Evolutionary conservation across 768 basidiomycete species (phyloP).

Genomic region (Infundibulicybe gibba): DNA sequence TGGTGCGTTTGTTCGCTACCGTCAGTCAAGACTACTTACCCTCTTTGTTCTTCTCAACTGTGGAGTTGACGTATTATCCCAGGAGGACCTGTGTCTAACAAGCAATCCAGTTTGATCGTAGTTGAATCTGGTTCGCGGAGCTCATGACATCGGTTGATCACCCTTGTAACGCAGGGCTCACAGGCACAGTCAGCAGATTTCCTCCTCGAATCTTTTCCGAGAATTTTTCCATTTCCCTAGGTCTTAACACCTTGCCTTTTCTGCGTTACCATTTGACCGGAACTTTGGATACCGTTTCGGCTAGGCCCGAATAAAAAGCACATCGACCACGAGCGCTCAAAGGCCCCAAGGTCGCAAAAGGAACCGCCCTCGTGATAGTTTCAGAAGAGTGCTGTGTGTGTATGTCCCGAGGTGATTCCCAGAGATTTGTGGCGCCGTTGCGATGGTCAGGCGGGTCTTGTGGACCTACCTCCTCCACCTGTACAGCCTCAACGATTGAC

Average conservation of each 20-base stretch:
- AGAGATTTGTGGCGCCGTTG: conserved; percentile 26
- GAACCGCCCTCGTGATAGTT: conserved; percentile 29
- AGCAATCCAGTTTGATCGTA: conserved; percentile 39
- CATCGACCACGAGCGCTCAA: conserved; percentile 28
- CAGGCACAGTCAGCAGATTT: conserved; percentile 41
- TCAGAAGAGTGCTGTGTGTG: conserved; percentile 17
- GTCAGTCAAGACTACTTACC: conserved; percentile 18
- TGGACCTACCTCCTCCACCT: too few relatives aligned
- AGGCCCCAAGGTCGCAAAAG: conserved; percentile 27
- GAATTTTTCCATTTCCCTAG: conserved; percentile 34
- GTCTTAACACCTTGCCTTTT: conserved; percentile 38
- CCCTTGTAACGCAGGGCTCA: conserved; percentile 39
- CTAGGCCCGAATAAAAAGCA: conserved; percentile 41
- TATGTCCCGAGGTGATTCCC: conserved; percentile 26
- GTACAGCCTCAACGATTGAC: too few relatives aligned
- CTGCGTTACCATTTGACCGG: conserved; percentile 35
- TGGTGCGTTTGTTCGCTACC: conserved; percentile 29
- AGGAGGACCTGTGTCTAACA: conserved; percentile 31
- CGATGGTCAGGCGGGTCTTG: background rate
- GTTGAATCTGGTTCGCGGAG: conserved; percentile 41
- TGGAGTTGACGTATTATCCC: conserved; percentile 44
- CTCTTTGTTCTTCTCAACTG: conserved; percentile 35
- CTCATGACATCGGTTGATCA: conserved; percentile 40
- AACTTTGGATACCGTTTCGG: conserved; percentile 49
- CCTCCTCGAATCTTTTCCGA: conserved; percentile 44